Evolutionary conservation across 1,284 basidiomycete species (phyloP).

Genomic region (Exsudoporus floridanus): DNA sequence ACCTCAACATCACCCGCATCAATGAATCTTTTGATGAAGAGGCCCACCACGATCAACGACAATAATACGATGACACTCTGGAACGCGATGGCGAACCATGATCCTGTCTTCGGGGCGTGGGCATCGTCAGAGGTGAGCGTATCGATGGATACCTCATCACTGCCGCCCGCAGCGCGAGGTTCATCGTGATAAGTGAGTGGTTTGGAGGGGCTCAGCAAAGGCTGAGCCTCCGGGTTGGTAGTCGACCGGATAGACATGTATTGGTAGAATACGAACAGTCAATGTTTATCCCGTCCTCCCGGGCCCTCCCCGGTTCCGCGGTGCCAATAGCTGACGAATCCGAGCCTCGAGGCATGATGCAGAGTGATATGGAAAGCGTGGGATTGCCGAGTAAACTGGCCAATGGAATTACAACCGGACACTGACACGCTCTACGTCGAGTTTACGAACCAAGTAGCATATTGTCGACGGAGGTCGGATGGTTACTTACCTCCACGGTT

Average conservation of each 20-base stretch:
- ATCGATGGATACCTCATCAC: constrained; percentile 22
- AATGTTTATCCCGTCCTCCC: too few relatives aligned
- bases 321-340: too few relatives aligned
- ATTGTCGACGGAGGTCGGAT: too few relatives aligned
- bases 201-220: constrained; percentile 19
- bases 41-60: constrained; percentile 40
- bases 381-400: too few relatives aligned
- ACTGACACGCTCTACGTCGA: too few relatives aligned
- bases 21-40: constrained; percentile 69
- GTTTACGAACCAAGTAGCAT: too few relatives aligned
- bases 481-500: too few relatives aligned
- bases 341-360: too few relatives aligned
- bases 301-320: too few relatives aligned
- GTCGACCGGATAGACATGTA: constrained; percentile 24
- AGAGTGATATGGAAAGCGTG: too few relatives aligned
- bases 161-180: neutral
- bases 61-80: constrained; percentile 38
- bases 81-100: constrained; percentile 23
- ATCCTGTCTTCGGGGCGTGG: constrained; percentile 5
- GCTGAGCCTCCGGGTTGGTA: constrained; percentile 22
- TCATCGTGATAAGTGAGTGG: constrained; percentile 16
- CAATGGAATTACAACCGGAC: too few relatives aligned
- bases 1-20: constrained; percentile 68
- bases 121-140: neutral
- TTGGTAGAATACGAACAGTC: constrained; percentile 1